Conservation (phyloP, 805 yeast genomes). For the Cyberlindnera japonica region DNA sequence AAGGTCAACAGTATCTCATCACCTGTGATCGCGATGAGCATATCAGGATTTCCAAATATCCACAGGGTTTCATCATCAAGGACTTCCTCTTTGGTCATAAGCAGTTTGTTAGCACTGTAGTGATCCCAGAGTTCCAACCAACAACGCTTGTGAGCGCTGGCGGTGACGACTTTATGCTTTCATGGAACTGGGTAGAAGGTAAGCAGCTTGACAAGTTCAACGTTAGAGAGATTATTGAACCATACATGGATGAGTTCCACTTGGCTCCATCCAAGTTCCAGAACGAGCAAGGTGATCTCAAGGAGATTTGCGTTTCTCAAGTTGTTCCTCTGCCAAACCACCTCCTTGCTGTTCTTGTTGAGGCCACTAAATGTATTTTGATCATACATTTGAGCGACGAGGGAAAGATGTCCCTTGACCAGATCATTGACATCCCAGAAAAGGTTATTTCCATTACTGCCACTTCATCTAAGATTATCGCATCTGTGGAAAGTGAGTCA, state of each 20-base stretch:
- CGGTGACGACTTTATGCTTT: constrained; percentile 71
- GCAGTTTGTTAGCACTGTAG: constrained; percentile 71
- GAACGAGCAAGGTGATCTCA: constrained; percentile 42
- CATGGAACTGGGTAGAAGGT: constrained; percentile 74
- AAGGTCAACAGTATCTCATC: constrained; percentile 51
- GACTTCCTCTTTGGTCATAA: constrained; percentile 84
- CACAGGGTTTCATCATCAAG: constrained; percentile 72
- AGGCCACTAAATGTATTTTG: constrained; percentile 45
- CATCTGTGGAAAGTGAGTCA: constrained; percentile 32
- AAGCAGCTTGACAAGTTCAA: constrained; percentile 46
- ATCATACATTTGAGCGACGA: constrained; percentile 26
- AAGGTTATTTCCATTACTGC: constrained; percentile 31
- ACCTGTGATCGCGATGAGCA: constrained; percentile 97
- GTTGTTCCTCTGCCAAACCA: constrained; percentile 33
- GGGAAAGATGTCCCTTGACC: constrained; percentile 24
- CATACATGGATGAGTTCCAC: constrained; percentile 53
- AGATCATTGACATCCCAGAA: constrained; percentile 29
- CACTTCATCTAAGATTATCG: constrained; percentile 33
- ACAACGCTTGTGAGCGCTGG: constrained; percentile 75
- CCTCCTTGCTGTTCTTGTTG: constrained; percentile 44
- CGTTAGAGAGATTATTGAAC: constrained; percentile 38
- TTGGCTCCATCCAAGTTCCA: constrained; percentile 62
- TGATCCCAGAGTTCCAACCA: constrained; percentile 49
- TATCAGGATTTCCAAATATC: constrained; percentile 76
- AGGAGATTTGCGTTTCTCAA: constrained; percentile 52